Evolutionary conservation across 2,329 filamentous ascomycete species (phyloP).

Genomic region (Hypoxylon sp.): DNA sequence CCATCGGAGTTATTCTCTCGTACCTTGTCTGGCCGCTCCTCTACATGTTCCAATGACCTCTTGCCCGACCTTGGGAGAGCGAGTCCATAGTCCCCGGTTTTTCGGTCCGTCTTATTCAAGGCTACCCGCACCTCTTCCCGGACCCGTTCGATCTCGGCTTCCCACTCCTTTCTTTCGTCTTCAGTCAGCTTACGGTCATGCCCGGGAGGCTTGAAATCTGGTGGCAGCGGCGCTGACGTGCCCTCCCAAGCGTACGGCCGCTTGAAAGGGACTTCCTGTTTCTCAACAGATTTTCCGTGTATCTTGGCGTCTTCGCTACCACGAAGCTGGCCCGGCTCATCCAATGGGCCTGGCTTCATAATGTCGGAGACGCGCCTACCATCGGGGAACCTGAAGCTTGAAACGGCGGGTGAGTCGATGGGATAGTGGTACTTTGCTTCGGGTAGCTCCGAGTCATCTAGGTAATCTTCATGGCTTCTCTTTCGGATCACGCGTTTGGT

Average conservation of each 20-base stretch:
- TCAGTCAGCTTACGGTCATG: neutral
- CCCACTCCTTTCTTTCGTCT: neutral
- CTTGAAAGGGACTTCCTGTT: neutral
- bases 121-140: neutral
- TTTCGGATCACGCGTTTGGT: neutral
- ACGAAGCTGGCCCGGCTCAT: constrained; percentile 10
- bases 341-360: constrained; percentile 2
- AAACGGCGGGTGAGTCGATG: constrained; percentile 18
- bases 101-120: neutral
- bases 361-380: constrained; percentile 14
- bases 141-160: neutral
- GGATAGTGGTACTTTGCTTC: constrained; percentile 24
- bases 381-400: constrained; percentile 22
- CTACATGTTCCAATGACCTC: too few relatives aligned
- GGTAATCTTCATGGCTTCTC: neutral
- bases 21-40: neutral
- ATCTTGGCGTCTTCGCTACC: constrained; percentile 10
- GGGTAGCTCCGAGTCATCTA: neutral
- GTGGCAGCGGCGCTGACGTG: neutral
- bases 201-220: neutral
- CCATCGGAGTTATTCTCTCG: neutral
- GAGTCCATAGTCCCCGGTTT: neutral
- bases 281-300: neutral
- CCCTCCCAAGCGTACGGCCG: constrained; percentile 8
- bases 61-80: too few relatives aligned